phyloP scores from a whole-genome alignment of 129 eudicot genomes.

The Chrysanthemum makinoi region DNA sequence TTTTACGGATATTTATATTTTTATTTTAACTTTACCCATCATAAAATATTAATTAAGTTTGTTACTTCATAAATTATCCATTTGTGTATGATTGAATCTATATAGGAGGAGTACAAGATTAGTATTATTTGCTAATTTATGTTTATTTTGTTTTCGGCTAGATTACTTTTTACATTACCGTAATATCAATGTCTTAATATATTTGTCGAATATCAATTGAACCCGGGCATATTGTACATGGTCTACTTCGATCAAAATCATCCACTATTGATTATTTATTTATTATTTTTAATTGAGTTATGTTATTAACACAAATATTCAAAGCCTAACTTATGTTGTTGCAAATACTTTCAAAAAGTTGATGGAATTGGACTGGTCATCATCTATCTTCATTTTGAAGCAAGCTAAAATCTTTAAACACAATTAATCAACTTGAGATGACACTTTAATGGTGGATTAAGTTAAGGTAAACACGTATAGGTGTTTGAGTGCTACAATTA shows the following conservation, averaged over 20 bases:
- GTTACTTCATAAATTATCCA: too few species aligned
- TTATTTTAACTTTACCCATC: too few species aligned
- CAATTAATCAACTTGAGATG: conserved; percentile 24
- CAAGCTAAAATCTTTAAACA: conserved; percentile 27
- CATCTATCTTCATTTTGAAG: conserved; percentile 29
- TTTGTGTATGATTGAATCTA: too few species aligned
- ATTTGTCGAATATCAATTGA: too few species aligned
- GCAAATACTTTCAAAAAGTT: conserved; percentile 24
- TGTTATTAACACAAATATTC: not conserved
- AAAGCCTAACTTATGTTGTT: not conserved
- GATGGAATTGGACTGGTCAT: conserved; percentile 20
- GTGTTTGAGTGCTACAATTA: not conserved
- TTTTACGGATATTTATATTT: too few species aligned
- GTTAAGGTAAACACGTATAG: not conserved
- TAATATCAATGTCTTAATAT: too few species aligned
- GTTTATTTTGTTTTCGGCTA: too few species aligned
- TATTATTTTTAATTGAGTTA: not conserved
- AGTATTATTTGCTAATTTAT: too few species aligned
- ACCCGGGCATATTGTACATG: not conserved
- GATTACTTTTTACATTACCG: too few species aligned
- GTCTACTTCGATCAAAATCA: not conserved
- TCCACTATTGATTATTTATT: not conserved
- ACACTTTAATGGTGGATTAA: conserved; percentile 17
- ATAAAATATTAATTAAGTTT: too few species aligned
- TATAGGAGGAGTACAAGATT: too few species aligned